Percentiles rank a stretch among this genome's conserved stretches.
These are phyloP conservation scores for Talaromyces proteolyticus DNA, from an alignment of 495 filamentous ascomycete species.

Conservation along the genomic window DNA sequence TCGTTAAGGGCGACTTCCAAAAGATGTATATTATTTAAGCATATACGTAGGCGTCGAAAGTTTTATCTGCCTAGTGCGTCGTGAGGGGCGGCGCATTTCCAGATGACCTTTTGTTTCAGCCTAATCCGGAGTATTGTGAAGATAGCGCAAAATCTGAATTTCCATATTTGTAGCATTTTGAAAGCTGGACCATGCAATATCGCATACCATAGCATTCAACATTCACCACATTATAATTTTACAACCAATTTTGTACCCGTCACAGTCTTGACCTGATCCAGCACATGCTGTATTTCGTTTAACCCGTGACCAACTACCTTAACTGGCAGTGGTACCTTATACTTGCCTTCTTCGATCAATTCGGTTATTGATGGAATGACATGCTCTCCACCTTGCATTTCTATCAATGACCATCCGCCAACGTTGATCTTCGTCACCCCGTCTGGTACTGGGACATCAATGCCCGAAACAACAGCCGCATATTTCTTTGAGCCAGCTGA, in stretches of 20 bases:
- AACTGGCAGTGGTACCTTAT: slow-evolving; percentile 3
- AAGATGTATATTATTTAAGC: too few relatives aligned
- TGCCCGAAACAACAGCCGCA: slow-evolving; percentile 24
- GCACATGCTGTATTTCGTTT: not conserved
- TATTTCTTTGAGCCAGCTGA: slow-evolving; percentile 25
- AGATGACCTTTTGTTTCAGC: too few relatives aligned
- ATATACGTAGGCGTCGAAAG: too few relatives aligned
- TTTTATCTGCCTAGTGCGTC: too few relatives aligned
- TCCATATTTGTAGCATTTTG: too few relatives aligned
- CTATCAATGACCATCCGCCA: not conserved
- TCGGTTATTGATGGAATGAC: slow-evolving; percentile 2
- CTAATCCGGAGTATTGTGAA: too few relatives aligned
- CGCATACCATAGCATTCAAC: too few relatives aligned
- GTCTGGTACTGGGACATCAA: not conserved
- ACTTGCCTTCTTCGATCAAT: slow-evolving; percentile 4
- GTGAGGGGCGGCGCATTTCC: too few relatives aligned
- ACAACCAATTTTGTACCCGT: slow-evolving; percentile 2
- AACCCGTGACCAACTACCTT: slow-evolving; percentile 2
- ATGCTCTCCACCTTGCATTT: slow-evolving; percentile 1
- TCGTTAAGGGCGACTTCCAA: too few relatives aligned
- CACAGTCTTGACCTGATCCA: slow-evolving; percentile 5
- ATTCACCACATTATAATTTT: not conserved
- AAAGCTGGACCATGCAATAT: too few relatives aligned
- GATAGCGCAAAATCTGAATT: too few relatives aligned
- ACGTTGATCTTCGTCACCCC: slow-evolving; percentile 1